Evolutionary conservation across 306 rosid genomes (phyloP).

Genomic region (Urtica urens): DNA sequence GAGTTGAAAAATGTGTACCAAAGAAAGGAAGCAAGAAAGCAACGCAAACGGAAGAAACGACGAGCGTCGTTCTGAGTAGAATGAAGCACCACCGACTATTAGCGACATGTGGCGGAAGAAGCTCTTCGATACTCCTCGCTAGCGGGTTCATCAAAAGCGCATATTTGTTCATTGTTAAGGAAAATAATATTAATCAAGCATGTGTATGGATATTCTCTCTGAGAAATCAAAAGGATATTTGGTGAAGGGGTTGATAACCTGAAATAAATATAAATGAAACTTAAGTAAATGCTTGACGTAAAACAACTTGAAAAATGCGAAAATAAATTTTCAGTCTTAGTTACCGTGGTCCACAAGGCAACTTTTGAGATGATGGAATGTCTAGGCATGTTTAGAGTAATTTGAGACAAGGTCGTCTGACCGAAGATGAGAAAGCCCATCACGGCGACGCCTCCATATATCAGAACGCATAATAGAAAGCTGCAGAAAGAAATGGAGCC

Average conservation of each 20-base stretch:
- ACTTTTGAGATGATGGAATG: conserved; percentile 40
- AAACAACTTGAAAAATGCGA: too few species aligned
- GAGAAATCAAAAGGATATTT: conserved; percentile 53
- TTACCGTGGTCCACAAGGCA: conserved; percentile 68
- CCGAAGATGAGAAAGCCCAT: conserved; percentile 75
- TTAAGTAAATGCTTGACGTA: too few species aligned
- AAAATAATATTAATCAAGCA: conserved; percentile 13
- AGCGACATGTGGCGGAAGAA: conserved; percentile 42
- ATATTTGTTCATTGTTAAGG: conserved; percentile 51
- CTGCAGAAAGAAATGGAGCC: conserved; percentile 22
- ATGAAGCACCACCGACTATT: conserved; percentile 43
- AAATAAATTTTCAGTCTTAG: too few species aligned
- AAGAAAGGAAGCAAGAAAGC: conserved; percentile 75
- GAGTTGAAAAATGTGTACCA: conserved; percentile 28
- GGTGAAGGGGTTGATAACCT: conserved; percentile 66
- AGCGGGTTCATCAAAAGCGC: conserved; percentile 72
- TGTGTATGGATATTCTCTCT: conserved; percentile 1
- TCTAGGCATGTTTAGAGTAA: conserved; percentile 60
- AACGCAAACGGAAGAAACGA: conserved; percentile 46
- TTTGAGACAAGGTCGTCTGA: conserved; percentile 48
- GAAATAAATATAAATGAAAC: too few species aligned
- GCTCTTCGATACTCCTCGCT: conserved; percentile 75
- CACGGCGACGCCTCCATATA: conserved; percentile 52
- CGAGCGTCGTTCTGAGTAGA: conserved; percentile 52
- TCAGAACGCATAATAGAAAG: conserved; percentile 38